phyloP scores from a whole-genome alignment of 1,284 basidiomycete species.

The Papiliotrema laurentii region DNA sequence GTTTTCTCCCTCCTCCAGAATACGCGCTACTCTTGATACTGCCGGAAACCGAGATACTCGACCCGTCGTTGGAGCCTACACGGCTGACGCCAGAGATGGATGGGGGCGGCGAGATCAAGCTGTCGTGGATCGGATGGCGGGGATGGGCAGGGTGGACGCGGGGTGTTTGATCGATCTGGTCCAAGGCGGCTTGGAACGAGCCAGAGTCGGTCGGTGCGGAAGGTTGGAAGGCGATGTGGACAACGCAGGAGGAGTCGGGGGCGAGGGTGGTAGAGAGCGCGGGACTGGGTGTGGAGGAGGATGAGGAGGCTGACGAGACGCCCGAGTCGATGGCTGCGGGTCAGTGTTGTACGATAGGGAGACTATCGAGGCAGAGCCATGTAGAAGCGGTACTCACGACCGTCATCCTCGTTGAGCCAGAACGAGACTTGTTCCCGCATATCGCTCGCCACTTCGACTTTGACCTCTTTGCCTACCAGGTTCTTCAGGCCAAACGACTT shows the following conservation, averaged over 20 bases:
- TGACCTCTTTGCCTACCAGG: slow-evolving; percentile 17
- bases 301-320: slow-evolving; percentile 26
- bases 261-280: slow-evolving; percentile 3
- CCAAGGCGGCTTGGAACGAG: background rate
- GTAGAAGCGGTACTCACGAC: slow-evolving; percentile 13
- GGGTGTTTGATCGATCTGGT: slow-evolving; percentile 1
- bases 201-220: background rate
- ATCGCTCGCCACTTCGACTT: slow-evolving; percentile 38
- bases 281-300: slow-evolving; percentile 23
- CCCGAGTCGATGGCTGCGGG: slow-evolving; percentile 1
- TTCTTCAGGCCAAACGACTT: slow-evolving; percentile 38
- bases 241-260: background rate
- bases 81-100: background rate
- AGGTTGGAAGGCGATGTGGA: slow-evolving; percentile 7
- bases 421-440: slow-evolving; percentile 32
- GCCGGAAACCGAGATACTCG: slow-evolving; percentile 14
- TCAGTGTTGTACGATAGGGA: background rate
- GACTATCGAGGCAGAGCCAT: background rate
- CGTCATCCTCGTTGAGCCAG: slow-evolving; percentile 36
- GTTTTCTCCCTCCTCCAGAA: slow-evolving; percentile 9
- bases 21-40: slow-evolving; percentile 4
- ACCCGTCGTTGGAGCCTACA: slow-evolving; percentile 1
- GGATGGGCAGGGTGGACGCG: background rate
- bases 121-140: background rate
- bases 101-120: slow-evolving; percentile 1